Percentiles rank a stretch among this genome's conserved stretches.
Conservation (phyloP, 129 eudicot species). For the Flaveria linearis region DNA sequence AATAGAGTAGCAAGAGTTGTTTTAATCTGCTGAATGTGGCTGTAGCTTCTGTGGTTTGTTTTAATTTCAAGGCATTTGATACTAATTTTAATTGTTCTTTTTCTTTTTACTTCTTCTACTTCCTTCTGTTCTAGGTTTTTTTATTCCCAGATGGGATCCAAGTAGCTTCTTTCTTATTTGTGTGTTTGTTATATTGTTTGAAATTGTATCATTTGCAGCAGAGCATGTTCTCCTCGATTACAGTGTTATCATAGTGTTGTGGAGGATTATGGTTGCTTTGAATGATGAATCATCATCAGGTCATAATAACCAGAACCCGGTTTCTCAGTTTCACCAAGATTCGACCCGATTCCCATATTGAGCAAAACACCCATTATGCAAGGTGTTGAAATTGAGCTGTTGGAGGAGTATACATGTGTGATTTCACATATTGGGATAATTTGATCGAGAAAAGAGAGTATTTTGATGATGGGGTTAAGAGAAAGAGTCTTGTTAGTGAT, state of each 20-base stretch:
- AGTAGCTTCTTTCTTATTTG: too few relatives aligned
- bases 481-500: slow-evolving; percentile 7
- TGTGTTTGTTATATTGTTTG: too few relatives aligned
- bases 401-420: slow-evolving; percentile 83
- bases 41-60: too few relatives aligned
- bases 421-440: slow-evolving; percentile 64
- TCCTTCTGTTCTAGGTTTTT: too few relatives aligned
- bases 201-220: slow-evolving; percentile 31
- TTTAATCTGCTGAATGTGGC: too few relatives aligned
- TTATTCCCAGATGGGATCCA: too few relatives aligned
- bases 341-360: slow-evolving; percentile 30
- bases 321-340: slow-evolving; percentile 59
- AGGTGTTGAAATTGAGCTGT: slow-evolving; percentile 46
- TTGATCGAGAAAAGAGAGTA: slow-evolving; percentile 69
- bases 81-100: too few relatives aligned
- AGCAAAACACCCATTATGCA: too few relatives aligned
- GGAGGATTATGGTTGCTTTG: slow-evolving; percentile 40
- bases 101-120: too few relatives aligned
- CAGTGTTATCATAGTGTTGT: slow-evolving; percentile 25
- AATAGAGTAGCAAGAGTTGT: too few relatives aligned
- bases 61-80: too few relatives aligned
- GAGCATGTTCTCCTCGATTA: neutral
- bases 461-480: slow-evolving; percentile 53
- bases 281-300: slow-evolving; percentile 31
- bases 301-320: slow-evolving; percentile 38